These are phyloP conservation scores for Phtheirospermum japonicum DNA, from an alignment of 257 asterid genomes.

Conservation along the genomic window DNA sequence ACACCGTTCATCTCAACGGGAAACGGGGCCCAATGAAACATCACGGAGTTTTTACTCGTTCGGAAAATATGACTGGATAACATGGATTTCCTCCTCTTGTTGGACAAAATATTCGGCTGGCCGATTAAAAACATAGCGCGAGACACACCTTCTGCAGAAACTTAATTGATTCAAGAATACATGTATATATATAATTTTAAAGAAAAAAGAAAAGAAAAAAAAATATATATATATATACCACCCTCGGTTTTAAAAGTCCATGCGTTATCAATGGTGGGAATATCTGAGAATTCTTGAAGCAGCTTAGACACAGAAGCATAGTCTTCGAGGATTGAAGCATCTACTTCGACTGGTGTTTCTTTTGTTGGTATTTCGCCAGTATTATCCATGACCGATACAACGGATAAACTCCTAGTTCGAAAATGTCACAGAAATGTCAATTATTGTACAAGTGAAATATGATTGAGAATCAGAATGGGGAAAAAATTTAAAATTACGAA, in stretches of 20 bases:
- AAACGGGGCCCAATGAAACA: slow-evolving; percentile 80
- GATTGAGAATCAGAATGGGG: too few relatives aligned
- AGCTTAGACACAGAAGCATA: slow-evolving; percentile 51
- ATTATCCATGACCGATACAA: slow-evolving; percentile 45
- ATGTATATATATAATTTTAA: too few relatives aligned
- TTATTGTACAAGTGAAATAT: background rate
- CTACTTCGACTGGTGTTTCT: slow-evolving; percentile 37
- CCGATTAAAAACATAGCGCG: slow-evolving; percentile 66
- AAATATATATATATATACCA: slow-evolving; percentile 41
- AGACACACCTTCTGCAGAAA: slow-evolving; percentile 53
- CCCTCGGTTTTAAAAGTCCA: slow-evolving; percentile 67
- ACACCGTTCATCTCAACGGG: slow-evolving; percentile 77
- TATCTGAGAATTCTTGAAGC: slow-evolving; percentile 64
- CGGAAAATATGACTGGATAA: slow-evolving; percentile 58
- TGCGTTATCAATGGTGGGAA: slow-evolving; percentile 80
- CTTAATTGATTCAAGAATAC: slow-evolving; percentile 18
- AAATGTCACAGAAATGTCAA: slow-evolving; percentile 9
- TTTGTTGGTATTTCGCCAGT: slow-evolving; percentile 36
- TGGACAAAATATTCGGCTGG: slow-evolving; percentile 77
- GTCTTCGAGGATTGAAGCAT: slow-evolving; percentile 53
- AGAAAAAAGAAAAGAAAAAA: too few relatives aligned
- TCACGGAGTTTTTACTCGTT: slow-evolving; percentile 38
- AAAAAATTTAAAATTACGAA: too few relatives aligned
- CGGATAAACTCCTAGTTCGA: slow-evolving; percentile 32
- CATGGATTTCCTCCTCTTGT: slow-evolving; percentile 66